phyloP scores from a whole-genome alignment of 139 green algal genomes.

The Coelastrella sp. region DNA sequence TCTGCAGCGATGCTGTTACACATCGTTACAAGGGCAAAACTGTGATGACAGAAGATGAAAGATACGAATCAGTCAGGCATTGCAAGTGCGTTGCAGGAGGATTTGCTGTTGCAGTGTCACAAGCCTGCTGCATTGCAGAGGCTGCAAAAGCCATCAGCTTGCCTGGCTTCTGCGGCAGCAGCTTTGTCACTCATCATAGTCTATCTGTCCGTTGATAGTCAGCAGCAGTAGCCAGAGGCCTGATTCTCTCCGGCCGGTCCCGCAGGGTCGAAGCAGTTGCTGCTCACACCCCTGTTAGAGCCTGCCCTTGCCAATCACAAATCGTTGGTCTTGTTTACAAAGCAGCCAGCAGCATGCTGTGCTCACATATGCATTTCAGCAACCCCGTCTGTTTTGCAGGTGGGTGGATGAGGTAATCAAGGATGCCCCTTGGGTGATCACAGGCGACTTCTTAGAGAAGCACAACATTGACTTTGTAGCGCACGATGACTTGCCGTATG shows the following conservation, averaged over 20 bases:
- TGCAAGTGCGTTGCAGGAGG: constrained; percentile 74
- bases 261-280: too few species aligned
- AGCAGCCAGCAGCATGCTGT: background rate
- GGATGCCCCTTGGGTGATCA: constrained; percentile 92
- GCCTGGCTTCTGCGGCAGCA: background rate
- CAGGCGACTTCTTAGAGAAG: constrained; percentile 65
- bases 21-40: constrained; percentile 93
- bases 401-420: constrained; percentile 94
- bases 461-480: constrained; percentile 94
- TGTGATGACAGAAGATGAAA: constrained; percentile 89
- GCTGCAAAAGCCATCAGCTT: background rate
- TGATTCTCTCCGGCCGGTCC: too few species aligned
- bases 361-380: background rate
- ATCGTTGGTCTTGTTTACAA: background rate
- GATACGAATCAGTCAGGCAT: constrained; percentile 89
- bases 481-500: constrained; percentile 93
- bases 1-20: constrained; percentile 88
- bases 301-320: background rate
- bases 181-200: too few species aligned
- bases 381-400: constrained; percentile 50
- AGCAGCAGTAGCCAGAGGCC: too few species aligned
- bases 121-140: too few species aligned
- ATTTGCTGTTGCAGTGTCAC: background rate
- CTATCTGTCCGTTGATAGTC: too few species aligned
- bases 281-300: too few species aligned